These are phyloP conservation scores for Eucalyptus paniculata DNA, from an alignment of 345 rosid genomes.

Conservation along the genomic window DNA sequence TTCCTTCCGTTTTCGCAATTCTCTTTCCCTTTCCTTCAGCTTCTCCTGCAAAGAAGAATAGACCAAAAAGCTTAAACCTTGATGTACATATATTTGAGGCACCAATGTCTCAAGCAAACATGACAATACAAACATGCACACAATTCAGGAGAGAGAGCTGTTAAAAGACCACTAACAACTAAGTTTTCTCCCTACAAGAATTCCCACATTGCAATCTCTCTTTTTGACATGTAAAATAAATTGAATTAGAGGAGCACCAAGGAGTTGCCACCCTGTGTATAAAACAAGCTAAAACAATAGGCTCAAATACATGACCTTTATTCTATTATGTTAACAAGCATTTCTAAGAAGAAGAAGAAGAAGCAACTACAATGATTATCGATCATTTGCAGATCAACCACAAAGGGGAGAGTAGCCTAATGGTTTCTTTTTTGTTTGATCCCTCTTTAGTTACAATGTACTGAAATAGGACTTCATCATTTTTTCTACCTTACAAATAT, in stretches of 20 bases:
- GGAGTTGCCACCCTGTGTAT: neutral
- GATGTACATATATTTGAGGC: neutral
- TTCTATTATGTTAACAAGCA: neutral
- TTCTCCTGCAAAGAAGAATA: conserved; percentile 34
- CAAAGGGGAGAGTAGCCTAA: neutral
- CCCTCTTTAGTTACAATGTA: neutral
- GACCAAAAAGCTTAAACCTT: neutral
- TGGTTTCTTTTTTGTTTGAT: neutral
- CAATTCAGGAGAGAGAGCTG: neutral
- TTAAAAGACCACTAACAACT: neutral
- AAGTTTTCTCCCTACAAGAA: neutral
- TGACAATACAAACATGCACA: neutral
- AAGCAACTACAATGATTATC: neutral
- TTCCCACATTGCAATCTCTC: neutral
- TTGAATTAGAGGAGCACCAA: neutral
- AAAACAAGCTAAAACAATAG: neutral
- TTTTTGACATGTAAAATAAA: neutral
- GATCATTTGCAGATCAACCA: neutral
- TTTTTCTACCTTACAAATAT: neutral
- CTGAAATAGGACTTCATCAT: neutral
- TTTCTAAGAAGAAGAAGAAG: neutral
- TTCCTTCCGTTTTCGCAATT: conserved; percentile 83
- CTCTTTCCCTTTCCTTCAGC: conserved; percentile 85
- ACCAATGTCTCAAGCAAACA: neutral
- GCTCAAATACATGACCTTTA: neutral